Evolutionary conservation across 2,329 filamentous ascomycete genomes (phyloP).

Genomic region (Paraphoma sp.): DNA sequence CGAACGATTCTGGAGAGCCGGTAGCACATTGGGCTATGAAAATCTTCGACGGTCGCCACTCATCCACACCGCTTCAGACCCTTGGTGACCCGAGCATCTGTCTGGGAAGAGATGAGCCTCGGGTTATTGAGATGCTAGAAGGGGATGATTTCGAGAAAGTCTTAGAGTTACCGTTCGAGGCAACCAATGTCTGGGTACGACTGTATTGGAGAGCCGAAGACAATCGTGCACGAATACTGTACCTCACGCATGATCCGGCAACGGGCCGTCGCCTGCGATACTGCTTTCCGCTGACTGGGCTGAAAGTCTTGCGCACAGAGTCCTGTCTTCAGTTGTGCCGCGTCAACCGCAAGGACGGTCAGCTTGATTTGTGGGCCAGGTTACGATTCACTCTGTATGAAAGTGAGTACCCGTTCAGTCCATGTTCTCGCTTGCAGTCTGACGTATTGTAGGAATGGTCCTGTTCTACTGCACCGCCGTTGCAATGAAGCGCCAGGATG

Average conservation of each 20-base stretch:
- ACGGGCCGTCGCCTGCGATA: constrained; percentile 50
- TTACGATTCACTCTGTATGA: constrained; percentile 63
- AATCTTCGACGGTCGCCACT: constrained; percentile 52
- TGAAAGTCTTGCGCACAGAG: constrained; percentile 50
- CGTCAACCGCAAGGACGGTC: constrained; percentile 47
- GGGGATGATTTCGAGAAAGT: constrained; percentile 52
- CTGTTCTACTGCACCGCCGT: constrained; percentile 64
- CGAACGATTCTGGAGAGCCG: constrained; percentile 39
- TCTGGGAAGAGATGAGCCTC: constrained; percentile 44
- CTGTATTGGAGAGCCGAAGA: constrained; percentile 62
- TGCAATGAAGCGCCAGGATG: constrained; percentile 65
- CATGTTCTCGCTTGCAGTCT: not conserved
- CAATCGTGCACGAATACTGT: constrained; percentile 61
- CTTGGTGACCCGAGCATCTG: constrained; percentile 43
- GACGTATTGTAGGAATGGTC: constrained; percentile 55
- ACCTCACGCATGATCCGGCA: constrained; percentile 52
- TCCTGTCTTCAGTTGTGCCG: constrained; percentile 52
- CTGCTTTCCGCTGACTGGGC: constrained; percentile 59
- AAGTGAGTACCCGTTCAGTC: constrained; percentile 44
- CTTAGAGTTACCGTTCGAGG: constrained; percentile 55
- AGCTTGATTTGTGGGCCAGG: constrained; percentile 59
- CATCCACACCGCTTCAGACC: constrained; percentile 44
- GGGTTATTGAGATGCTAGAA: constrained; percentile 41
- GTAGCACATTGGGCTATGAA: constrained; percentile 53
- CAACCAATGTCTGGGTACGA: constrained; percentile 53